Evolutionary conservation across 441 rosid species (phyloP), one percentile per base, ranked within the genome.

Genomic region (Biscutella laevigata): DNA sequence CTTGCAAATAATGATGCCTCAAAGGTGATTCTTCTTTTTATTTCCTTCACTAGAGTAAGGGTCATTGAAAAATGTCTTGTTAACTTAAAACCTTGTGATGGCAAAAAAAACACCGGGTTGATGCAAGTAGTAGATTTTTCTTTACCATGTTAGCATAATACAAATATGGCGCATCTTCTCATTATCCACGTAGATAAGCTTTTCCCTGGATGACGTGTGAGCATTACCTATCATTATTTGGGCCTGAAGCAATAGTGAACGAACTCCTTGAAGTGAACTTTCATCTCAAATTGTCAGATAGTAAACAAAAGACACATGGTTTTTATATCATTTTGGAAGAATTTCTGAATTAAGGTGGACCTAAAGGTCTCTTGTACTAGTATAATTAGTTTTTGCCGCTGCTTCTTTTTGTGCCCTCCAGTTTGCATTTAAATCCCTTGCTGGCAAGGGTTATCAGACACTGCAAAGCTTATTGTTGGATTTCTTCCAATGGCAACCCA

Each of bases 401-500:
- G 50, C 50, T 38, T 38, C 26, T n/a, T n/a, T 19, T 37, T 58
- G 61, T 52, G 25, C 60, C 36, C 64, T 71, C 61, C 77, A 94
- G 99, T 84, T 79, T 64, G 76, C 96, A 41, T 94, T 94, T 67
- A 83, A 95, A 79, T 80, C 88, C 61, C 92, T 94, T 54, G 96
- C 86, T 69, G 99, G 97, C 62, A 89, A 73, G 81, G 97, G 97
- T 43, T 94, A 94, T 69, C 96, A 79, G 75, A 83, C 99, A 27
- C 69, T 94, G 71, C 97, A 81, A 57, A 85, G 92, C 78, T 82
- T 94, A 78, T 75, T 94, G 53, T 74, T 94, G 73, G 97, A 85
- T 58, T 81, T 87, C 58, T 94, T 86, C 69, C 89, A 80, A 43
- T 83, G 86, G 83, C 67, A 56, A 74, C 97, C 96, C 35, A 80